A percentile compares a stretch with the other conserved stretches of the same genome.
These are phyloP conservation scores for Pseudohalonectria lignicola DNA, from an alignment of 2,329 filamentous ascomycete species.

Conservation along the genomic window DNA sequence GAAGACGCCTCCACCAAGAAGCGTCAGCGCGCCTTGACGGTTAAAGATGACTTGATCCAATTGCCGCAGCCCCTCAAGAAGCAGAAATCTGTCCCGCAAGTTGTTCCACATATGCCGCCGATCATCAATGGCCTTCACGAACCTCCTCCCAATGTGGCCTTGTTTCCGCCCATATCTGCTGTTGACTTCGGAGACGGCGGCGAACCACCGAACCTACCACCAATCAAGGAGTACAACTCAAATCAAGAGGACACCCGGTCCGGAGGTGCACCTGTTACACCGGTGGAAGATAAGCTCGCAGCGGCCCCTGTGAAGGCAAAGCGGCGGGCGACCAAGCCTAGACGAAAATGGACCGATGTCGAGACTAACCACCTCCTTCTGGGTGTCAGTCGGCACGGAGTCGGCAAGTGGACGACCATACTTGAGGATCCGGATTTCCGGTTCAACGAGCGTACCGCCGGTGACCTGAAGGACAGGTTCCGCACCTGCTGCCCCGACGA, in stretches of 20 bases:
- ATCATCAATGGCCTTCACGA: conserved; percentile 56
- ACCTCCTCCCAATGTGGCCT: conserved; percentile 46
- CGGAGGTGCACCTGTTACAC: conserved; percentile 6
- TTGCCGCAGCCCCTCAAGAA: conserved; percentile 55
- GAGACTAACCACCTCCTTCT: conserved; percentile 52
- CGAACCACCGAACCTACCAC: conserved; percentile 25
- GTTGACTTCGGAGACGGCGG: conserved; percentile 41
- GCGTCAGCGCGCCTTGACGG: conserved; percentile 32
- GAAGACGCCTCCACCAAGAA: conserved; percentile 44
- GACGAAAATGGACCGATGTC: conserved; percentile 53
- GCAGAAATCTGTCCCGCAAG: conserved; percentile 46
- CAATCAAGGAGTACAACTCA: conserved; percentile 27
- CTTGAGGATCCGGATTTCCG: conserved; percentile 48
- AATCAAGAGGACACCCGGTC: neutral
- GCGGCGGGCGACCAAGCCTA: conserved; percentile 43
- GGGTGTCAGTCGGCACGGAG: conserved; percentile 50
- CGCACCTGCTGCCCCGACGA: conserved; percentile 55
- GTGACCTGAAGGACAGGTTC: conserved; percentile 56
- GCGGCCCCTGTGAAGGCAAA: conserved; percentile 26
- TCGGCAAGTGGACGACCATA: conserved; percentile 56
- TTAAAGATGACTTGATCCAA: conserved; percentile 52
- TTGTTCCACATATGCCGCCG: conserved; percentile 50
- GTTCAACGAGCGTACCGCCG: conserved; percentile 50
- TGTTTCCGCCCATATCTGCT: conserved; percentile 54
- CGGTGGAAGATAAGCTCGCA: conserved; percentile 18